A percentile compares a stretch with the other conserved stretches of the same genome.
Evolutionary conservation across 139 green algal species (phyloP).

Genomic region (Auxenochlorella pyrenoidosa): DNA sequence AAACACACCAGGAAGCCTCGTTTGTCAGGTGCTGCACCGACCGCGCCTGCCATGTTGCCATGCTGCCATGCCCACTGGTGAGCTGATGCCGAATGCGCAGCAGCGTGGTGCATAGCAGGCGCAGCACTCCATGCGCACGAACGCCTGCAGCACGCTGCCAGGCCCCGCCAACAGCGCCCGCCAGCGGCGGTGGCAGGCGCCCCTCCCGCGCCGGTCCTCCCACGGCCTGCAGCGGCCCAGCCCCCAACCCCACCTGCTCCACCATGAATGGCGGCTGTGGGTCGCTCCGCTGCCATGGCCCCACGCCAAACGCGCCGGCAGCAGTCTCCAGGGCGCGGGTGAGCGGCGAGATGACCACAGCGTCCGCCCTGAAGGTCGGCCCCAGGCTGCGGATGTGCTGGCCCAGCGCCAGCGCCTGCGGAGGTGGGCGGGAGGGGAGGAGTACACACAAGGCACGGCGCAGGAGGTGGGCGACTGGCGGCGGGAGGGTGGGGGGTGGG

Average conservation of each 20-base stretch:
- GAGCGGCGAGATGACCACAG: constrained; percentile 47
- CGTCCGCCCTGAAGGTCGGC: constrained; percentile 36
- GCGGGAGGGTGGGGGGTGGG: background rate
- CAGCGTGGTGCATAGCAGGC: too few relatives aligned
- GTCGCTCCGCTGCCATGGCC: constrained; percentile 7
- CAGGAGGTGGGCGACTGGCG: background rate
- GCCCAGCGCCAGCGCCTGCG: constrained; percentile 49
- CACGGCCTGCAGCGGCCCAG: too few relatives aligned
- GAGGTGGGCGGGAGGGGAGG: background rate
- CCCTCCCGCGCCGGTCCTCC: background rate
- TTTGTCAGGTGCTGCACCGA: too few relatives aligned
- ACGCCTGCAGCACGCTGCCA: too few relatives aligned
- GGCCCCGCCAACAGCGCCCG: too few relatives aligned
- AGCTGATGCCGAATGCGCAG: background rate
- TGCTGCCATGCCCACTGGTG: background rate
- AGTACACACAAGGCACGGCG: background rate
- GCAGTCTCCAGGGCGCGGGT: constrained; percentile 56
- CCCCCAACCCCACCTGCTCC: constrained; percentile 20
- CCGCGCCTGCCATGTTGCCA: too few relatives aligned
- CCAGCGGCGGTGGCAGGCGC: too few relatives aligned
- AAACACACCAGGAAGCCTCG: too few relatives aligned
- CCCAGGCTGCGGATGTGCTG: constrained; percentile 30
- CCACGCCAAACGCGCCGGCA: constrained; percentile 50
- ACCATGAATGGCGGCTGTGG: constrained; percentile 39
- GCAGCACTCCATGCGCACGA: too few relatives aligned